Percentiles rank a stretch among this genome's conserved stretches.
These are phyloP conservation scores for Saturnispora silvae DNA, from an alignment of 805 yeast genomes.

Conservation along the genomic window DNA sequence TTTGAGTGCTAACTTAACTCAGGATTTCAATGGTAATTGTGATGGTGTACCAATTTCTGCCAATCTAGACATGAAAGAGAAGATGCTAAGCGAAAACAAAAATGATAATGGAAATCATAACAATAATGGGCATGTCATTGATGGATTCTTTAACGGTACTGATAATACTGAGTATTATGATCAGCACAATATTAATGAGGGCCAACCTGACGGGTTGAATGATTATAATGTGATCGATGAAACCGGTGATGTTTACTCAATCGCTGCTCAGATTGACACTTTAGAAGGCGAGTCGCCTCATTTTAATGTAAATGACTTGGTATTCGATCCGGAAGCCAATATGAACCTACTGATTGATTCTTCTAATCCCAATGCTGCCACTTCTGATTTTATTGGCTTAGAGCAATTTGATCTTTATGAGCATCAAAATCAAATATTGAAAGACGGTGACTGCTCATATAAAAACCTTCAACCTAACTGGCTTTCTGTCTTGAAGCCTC, in stretches of 20 bases:
- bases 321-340: neutral
- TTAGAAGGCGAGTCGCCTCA: no score
- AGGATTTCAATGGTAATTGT: no score
- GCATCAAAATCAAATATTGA: neutral
- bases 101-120: no score
- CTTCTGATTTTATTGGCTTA: no score
- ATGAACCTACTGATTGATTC: neutral
- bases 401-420: neutral
- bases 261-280: no score
- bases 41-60: no score
- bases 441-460: neutral
- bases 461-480: neutral
- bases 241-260: no score
- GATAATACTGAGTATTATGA: neutral
- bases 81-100: no score
- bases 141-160: neutral
- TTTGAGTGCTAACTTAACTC: no score
- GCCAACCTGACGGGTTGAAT: no score
- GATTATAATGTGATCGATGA: no score
- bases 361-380: neutral
- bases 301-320: neutral
- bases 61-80: no score
- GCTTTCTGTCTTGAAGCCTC: slow-evolving; percentile 3
- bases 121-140: slow-evolving; percentile 1
- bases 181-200: neutral